phyloP scores from a whole-genome alignment of 495 filamentous ascomycete genomes.

The Xylaria cubensis region DNA sequence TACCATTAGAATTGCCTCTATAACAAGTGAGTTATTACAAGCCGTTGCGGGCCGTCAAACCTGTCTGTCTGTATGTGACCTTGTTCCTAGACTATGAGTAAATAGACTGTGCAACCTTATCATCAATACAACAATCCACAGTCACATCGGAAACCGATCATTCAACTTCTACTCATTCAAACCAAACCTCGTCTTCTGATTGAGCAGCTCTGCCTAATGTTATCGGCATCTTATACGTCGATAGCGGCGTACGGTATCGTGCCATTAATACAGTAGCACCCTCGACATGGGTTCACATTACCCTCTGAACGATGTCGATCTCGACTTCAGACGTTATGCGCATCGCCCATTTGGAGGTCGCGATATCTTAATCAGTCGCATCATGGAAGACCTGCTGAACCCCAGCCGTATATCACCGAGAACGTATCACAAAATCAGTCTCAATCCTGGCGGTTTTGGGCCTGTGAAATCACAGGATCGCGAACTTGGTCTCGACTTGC shows the following conservation, averaged over 20 bases:
- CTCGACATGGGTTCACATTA: slow-evolving; percentile 40
- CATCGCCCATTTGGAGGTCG: slow-evolving; percentile 41
- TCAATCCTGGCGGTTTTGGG: slow-evolving; percentile 14
- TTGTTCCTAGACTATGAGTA: neutral
- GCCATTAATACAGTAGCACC: neutral
- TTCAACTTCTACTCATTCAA: neutral
- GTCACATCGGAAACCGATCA: neutral
- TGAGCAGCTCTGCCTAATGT: neutral
- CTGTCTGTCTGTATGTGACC: slow-evolving; percentile 1
- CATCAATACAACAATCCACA: neutral
- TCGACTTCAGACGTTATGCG: slow-evolving; percentile 43
- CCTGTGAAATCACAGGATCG: slow-evolving; percentile 31
- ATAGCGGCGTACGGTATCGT: neutral
- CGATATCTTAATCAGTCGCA: slow-evolving; percentile 45
- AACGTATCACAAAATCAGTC: slow-evolving; percentile 25
- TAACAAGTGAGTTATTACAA: neutral
- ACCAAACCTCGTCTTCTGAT: neutral
- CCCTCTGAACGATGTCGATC: slow-evolving; percentile 44
- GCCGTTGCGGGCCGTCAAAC: slow-evolving; percentile 6
- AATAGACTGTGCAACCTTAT: neutral
- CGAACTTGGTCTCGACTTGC: slow-evolving; percentile 39
- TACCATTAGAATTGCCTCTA: neutral
- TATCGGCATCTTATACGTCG: neutral
- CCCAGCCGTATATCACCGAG: slow-evolving; percentile 28
- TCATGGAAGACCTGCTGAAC: slow-evolving; percentile 46